Evolutionary conservation across 352 stramenopile genomes (phyloP).

Genomic region (Phytophthora ohioensis): DNA sequence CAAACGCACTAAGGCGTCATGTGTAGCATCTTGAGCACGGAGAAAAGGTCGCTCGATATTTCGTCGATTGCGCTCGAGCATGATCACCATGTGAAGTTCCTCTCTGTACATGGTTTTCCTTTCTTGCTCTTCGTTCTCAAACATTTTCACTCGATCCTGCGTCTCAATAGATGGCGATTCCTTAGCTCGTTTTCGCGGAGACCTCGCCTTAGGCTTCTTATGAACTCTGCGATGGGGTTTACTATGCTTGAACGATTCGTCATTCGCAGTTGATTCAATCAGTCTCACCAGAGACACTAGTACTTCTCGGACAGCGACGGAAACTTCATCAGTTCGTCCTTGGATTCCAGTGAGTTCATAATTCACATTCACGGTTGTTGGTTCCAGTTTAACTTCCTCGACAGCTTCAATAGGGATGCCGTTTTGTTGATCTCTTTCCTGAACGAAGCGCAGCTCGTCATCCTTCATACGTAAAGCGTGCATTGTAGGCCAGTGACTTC

Average conservation of each 20-base stretch:
- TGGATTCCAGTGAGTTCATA: conserved; percentile 17
- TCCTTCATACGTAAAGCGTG: conserved; percentile 52
- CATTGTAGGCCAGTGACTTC: conserved; percentile 44
- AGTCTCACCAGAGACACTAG: conserved; percentile 27
- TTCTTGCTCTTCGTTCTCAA: conserved; percentile 60
- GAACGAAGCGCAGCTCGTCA: conserved; percentile 48
- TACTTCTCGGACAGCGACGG: conserved; percentile 18
- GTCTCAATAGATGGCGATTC: conserved; percentile 11
- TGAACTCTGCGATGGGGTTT: conserved; percentile 25
- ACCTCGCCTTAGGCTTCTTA: conserved; percentile 16
- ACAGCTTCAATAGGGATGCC: conserved; percentile 9
- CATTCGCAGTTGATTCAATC: conserved; percentile 23
- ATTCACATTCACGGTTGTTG: background rate
- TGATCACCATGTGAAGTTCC: conserved; percentile 57
- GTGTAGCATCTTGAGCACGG: conserved; percentile 54
- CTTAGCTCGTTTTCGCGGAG: conserved; percentile 17
- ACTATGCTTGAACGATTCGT: background rate
- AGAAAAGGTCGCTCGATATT: conserved; percentile 53
- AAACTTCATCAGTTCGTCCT: background rate
- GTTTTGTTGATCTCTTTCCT: conserved; percentile 23
- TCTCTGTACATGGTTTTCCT: conserved; percentile 53
- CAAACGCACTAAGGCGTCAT: conserved; percentile 59
- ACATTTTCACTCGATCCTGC: conserved; percentile 37
- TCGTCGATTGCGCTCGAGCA: conserved; percentile 55
- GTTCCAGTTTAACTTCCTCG: conserved; percentile 4